A percentile compares a stretch with the other conserved stretches of the same genome.
These are phyloP conservation scores for Aegle marmelos DNA, from an alignment of 345 rosid species.

Conservation along the genomic window DNA sequence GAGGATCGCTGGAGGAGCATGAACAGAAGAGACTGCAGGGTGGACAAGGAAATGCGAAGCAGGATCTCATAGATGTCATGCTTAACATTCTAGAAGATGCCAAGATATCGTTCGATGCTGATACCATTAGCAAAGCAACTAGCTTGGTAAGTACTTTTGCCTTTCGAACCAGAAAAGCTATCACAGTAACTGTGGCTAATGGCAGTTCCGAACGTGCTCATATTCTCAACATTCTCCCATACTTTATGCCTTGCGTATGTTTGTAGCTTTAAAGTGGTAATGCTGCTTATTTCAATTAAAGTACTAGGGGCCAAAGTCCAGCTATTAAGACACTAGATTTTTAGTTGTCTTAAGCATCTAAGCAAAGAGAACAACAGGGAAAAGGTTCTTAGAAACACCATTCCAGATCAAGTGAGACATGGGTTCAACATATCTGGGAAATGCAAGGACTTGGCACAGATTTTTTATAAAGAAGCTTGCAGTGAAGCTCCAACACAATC, in stretches of 20 bases:
- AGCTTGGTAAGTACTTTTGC: constrained; percentile 22
- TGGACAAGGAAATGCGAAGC: constrained; percentile 12
- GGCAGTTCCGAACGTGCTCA: neutral
- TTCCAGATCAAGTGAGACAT: neutral
- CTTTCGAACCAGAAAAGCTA: neutral
- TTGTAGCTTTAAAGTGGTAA: neutral
- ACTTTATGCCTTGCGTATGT: neutral
- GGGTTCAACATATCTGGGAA: neutral
- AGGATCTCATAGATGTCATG: constrained; percentile 44
- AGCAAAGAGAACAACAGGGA: neutral
- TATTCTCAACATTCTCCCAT: neutral
- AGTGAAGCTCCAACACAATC: neutral
- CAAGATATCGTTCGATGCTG: constrained; percentile 15
- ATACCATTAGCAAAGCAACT: constrained; percentile 32
- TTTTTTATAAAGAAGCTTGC: neutral
- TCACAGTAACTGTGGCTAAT: too few relatives aligned
- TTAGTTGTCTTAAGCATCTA: neutral
- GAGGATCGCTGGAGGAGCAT: constrained; percentile 43
- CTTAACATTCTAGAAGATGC: constrained; percentile 23
- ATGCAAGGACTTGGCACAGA: neutral
- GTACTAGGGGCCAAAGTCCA: neutral
- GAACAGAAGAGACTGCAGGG: constrained; percentile 16
- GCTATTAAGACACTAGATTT: neutral
- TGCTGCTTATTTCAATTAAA: neutral
- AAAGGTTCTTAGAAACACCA: neutral